phyloP scores from a whole-genome alignment of 805 yeast species.

The Myxozyma lipomycoides region DNA sequence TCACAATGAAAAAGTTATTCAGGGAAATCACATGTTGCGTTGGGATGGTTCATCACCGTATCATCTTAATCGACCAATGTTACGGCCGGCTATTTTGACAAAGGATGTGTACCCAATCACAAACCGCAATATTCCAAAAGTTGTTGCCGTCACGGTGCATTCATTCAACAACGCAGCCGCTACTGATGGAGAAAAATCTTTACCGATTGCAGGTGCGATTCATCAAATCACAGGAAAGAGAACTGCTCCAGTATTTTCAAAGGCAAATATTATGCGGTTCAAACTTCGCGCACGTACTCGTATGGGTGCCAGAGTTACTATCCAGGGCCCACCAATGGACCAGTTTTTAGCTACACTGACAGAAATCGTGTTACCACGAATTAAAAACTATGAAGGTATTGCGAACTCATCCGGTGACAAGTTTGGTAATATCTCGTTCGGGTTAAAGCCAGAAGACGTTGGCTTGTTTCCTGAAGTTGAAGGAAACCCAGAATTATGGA shows the following conservation, averaged over 20 bases:
- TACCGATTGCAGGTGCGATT: conserved; percentile 71
- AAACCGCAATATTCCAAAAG: conserved; percentile 66
- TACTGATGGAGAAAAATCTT: conserved; percentile 63
- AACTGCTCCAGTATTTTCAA: conserved; percentile 68
- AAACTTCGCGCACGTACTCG: conserved; percentile 79
- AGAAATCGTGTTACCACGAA: conserved; percentile 89
- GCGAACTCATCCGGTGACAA: conserved; percentile 74
- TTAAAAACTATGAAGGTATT: conserved; percentile 81
- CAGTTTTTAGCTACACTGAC: conserved; percentile 84
- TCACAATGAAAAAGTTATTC: conserved; percentile 42
- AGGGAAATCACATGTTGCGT: conserved; percentile 69
- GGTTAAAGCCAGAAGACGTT: conserved; percentile 71
- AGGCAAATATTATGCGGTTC: conserved; percentile 80
- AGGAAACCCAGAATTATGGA: conserved; percentile 84
- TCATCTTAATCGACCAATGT: conserved; percentile 74
- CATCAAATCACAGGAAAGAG: conserved; percentile 94
- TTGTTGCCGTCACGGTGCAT: conserved; percentile 65
- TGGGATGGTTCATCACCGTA: conserved; percentile 91
- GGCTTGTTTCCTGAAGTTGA: conserved; percentile 91
- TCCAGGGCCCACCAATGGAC: conserved; percentile 75
- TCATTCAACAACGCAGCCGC: conserved; percentile 70
- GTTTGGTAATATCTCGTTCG: conserved; percentile 81
- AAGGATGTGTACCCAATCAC: conserved; percentile 67
- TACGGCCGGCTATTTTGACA: conserved; percentile 70
- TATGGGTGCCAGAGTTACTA: conserved; percentile 81